Conservation (phyloP, 179 eudicot genomes). For the Spinacia oleracea region DNA sequence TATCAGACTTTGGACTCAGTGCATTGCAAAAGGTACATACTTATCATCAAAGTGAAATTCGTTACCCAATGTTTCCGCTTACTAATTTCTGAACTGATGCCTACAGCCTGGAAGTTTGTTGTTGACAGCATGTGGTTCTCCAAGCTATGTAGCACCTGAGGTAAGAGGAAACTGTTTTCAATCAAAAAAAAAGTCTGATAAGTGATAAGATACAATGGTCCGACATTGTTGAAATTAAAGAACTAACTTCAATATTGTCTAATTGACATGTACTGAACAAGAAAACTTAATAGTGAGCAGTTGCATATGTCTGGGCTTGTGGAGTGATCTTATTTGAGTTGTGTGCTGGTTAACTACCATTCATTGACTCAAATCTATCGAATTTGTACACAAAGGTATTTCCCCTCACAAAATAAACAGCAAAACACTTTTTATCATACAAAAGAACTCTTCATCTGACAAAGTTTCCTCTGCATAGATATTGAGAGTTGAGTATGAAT, state of each 20-base stretch:
- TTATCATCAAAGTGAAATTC: not conserved
- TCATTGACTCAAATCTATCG: too few species aligned
- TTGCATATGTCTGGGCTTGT: slow-evolving; percentile 63
- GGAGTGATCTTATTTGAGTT: too few species aligned
- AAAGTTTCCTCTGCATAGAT: too few species aligned
- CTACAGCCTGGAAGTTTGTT: too few species aligned
- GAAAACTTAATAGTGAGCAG: slow-evolving; percentile 57
- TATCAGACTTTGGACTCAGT: slow-evolving; percentile 86
- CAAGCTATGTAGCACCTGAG: slow-evolving; percentile 90
- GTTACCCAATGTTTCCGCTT: not conserved
- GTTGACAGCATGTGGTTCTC: too few species aligned
- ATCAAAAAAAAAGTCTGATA: not conserved
- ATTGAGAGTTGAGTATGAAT: too few species aligned
- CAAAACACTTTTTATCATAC: too few species aligned
- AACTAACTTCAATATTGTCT: too few species aligned
- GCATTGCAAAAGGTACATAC: slow-evolving; percentile 38
- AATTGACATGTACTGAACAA: slow-evolving; percentile 41
- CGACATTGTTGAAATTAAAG: not conserved
- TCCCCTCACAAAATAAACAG: too few species aligned
- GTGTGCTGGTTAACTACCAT: too few species aligned
- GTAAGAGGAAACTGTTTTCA: slow-evolving; percentile 30
- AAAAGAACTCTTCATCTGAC: too few species aligned
- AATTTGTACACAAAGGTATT: too few species aligned
- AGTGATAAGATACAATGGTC: not conserved
- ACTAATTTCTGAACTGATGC: slow-evolving; percentile 4